These are phyloP conservation scores for Sporothrix inflata DNA, from an alignment of 2,329 filamentous ascomycete genomes.

Conservation along the genomic window DNA sequence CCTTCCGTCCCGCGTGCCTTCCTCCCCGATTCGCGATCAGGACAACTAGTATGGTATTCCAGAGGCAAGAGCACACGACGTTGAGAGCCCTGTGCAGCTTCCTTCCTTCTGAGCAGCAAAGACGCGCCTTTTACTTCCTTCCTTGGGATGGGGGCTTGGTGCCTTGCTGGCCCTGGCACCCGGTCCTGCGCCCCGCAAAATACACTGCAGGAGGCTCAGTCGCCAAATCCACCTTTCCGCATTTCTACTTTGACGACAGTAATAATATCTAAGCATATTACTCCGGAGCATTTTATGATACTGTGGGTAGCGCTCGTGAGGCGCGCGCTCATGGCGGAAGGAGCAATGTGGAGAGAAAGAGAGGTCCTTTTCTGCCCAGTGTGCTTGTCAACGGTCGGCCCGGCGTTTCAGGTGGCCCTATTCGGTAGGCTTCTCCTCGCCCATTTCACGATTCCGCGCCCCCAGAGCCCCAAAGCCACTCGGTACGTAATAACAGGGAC, in stretches of 20 bases:
- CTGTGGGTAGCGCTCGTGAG: neutral
- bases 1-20: conserved; percentile 13
- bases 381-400: conserved; percentile 9
- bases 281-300: neutral
- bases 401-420: conserved; percentile 27
- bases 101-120: neutral
- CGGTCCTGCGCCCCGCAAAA: conserved; percentile 9
- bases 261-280: neutral
- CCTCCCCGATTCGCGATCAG: conserved; percentile 5
- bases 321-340: neutral
- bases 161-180: neutral
- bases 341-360: neutral
- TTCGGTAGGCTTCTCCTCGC: neutral
- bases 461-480: neutral
- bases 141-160: neutral
- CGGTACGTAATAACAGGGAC: neutral
- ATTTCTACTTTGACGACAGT: neutral
- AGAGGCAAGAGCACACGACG: conserved; percentile 1
- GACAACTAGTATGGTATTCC: neutral
- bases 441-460: conserved; percentile 3
- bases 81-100: neutral
- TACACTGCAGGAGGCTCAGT: conserved; percentile 13
- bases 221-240: neutral
- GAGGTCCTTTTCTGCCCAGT: conserved; percentile 1
- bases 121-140: conserved; percentile 20